These are phyloP conservation scores for Tricharina praecox DNA, from an alignment of 495 filamentous ascomycete species.

Conservation along the genomic window DNA sequence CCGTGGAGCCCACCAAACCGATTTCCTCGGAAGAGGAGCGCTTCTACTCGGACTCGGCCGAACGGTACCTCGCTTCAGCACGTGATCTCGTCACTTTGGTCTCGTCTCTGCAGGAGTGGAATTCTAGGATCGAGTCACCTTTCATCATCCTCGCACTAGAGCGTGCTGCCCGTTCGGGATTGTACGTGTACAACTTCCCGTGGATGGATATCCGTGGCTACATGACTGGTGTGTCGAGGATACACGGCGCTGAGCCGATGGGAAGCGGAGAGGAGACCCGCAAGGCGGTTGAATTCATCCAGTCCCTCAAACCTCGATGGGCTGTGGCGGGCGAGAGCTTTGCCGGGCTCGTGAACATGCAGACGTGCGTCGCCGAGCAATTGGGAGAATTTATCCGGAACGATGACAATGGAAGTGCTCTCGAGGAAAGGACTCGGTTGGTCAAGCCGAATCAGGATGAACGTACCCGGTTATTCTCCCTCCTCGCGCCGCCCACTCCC, in stretches of 20 bases:
- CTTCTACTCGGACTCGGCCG: conserved; percentile 55
- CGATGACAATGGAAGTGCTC: conserved; percentile 27
- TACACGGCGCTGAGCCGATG: conserved; percentile 14
- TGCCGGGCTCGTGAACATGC: conserved; percentile 47
- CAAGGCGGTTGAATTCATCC: conserved; percentile 38
- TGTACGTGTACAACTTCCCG: conserved; percentile 59
- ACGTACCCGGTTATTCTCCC: conserved; percentile 13
- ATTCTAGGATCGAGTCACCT: conserved; percentile 57
- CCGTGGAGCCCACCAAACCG: conserved; percentile 51
- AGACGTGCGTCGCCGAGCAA: conserved; percentile 42
- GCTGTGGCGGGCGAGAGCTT: conserved; percentile 59
- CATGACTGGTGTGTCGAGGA: conserved; percentile 32
- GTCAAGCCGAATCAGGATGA: conserved; percentile 10
- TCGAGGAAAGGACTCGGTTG: conserved; percentile 20
- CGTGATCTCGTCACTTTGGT: conserved; percentile 61
- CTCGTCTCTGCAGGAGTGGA: conserved; percentile 53
- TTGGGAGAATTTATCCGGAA: conserved; percentile 16
- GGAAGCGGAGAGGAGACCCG: conserved; percentile 31
- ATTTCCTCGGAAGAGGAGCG: conserved; percentile 17
- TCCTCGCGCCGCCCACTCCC: conserved; percentile 34
- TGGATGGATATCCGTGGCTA: conserved; percentile 57
- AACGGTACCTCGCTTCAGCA: conserved; percentile 55
- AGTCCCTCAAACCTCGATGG: conserved; percentile 48
- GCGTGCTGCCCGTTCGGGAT: conserved; percentile 46
- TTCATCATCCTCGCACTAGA: conserved; percentile 68